phyloP scores from a whole-genome alignment of 2,329 filamentous ascomycete genomes.

The Penicillium sp. region DNA sequence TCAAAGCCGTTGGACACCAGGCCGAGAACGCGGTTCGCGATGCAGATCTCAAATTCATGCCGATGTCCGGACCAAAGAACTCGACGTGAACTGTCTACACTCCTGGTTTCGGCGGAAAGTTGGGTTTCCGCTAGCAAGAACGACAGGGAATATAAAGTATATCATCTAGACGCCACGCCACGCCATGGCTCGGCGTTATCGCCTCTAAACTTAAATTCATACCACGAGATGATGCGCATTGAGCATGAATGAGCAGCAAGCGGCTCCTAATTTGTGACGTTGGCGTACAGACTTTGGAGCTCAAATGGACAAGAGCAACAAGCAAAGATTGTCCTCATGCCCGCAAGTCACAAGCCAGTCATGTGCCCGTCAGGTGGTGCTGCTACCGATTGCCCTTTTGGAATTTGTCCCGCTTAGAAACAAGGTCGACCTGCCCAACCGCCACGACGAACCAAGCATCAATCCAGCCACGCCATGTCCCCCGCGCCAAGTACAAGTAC shows the following conservation, averaged over 20 bases:
- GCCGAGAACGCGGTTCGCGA: background rate
- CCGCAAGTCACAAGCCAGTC: background rate
- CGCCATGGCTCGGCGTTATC: background rate
- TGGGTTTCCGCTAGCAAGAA: no score
- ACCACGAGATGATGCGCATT: no score
- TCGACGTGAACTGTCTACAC: background rate
- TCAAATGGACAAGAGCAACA: no score
- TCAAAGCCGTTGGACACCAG: background rate
- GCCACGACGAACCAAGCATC: background rate
- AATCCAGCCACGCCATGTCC: background rate
- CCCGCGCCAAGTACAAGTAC: slow-evolving; percentile 2
- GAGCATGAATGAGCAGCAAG: background rate
- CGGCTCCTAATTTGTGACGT: background rate
- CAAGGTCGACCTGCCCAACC: background rate
- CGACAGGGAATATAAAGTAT: background rate
- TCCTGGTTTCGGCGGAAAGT: background rate
- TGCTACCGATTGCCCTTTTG: no score
- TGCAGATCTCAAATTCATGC: background rate
- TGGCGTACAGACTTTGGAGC: background rate
- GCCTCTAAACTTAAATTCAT: background rate
- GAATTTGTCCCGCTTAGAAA: background rate
- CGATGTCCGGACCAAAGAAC: background rate
- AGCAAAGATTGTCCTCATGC: background rate
- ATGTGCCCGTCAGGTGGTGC: background rate
- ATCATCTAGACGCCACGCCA: background rate